A percentile compares a stretch with the other conserved stretches of the same genome.
These are phyloP conservation scores for Rhizopus microsporus DNA, from an alignment of 371 early-diverging fungal genomes.

Conservation along the genomic window DNA sequence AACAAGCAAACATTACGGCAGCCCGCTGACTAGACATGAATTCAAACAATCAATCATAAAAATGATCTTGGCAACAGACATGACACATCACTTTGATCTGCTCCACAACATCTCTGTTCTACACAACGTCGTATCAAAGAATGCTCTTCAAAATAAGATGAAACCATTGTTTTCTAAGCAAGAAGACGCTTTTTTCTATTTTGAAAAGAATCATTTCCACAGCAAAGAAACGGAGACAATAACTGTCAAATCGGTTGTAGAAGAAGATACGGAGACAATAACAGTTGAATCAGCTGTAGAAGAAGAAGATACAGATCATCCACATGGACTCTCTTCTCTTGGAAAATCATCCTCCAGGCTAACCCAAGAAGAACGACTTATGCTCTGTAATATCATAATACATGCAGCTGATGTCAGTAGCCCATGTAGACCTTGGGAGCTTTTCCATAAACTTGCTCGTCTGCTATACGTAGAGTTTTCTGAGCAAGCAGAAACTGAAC, in stretches of 20 bases:
- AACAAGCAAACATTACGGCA: conserved; percentile 19
- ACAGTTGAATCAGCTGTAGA: no score
- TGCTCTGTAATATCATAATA: conserved; percentile 68
- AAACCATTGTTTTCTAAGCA: conserved; percentile 2
- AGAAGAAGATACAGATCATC: no score
- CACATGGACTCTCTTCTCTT: background rate
- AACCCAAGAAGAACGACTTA: conserved; percentile 55
- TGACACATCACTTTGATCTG: conserved; percentile 80
- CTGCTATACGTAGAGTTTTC: conserved; percentile 84
- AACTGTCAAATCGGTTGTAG: background rate
- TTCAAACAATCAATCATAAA: conserved; percentile 52
- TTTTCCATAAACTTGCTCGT: conserved; percentile 82
- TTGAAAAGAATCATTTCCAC: conserved; percentile 5
- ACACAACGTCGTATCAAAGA: background rate
- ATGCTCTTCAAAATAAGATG: background rate
- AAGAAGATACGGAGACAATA: no score
- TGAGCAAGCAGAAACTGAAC: conserved; percentile 85
- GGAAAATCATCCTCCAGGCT: conserved; percentile 1
- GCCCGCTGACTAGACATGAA: conserved; percentile 38
- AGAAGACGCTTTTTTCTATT: conserved; percentile 9
- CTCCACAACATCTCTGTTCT: conserved; percentile 55
- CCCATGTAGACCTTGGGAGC: conserved; percentile 79
- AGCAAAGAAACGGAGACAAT: background rate
- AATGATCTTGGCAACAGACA: conserved; percentile 85
- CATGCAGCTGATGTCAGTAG: conserved; percentile 92